Evolutionary conservation across 345 rosid species (phyloP), one percentile per base, ranked within the genome.

Genomic region (Noccaea caerulescens): DNA sequence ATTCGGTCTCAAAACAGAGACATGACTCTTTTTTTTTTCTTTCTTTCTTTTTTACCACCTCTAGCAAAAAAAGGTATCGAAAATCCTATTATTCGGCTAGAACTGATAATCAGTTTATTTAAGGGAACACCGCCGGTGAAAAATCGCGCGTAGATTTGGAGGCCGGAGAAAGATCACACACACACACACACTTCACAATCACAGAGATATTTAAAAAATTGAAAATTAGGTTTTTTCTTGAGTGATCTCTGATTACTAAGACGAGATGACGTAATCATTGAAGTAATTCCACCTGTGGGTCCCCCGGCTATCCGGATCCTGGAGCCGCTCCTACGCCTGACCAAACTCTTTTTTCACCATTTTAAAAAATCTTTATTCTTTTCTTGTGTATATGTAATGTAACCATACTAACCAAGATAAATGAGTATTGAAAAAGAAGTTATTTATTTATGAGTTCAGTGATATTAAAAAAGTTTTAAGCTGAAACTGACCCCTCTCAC

Each of bases 181-280:
- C 13, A 34, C n/a, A 44, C 13, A 54, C 70, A 56, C 51, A 71
- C 32, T 46, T 73, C 27, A 46, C 72, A 73, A 51, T 51, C 77
- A 66, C 45, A 8, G 58, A 11, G 64, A 62, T 41, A 58, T 18
- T 43, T 42, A 34, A 25, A 44, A 10, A 32, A 11, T 36, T 52
- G 10, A 63, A 37, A n/a, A 34, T 69, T 61, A 62, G 55, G 61
- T 42, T 43, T 56, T 10, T 4, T 27, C 10, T 34, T 1, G 44
- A 68, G 45, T 54, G 71, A 39, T 10, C 41, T 56, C 41, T 56
- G 36, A 52, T 52, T 54, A 69, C 44, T 32, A 25, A 25, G 63
- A 59, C 8, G 57, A 67, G 76, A 69, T 77, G 81, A 77, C 76
- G 77, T 70, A 55, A 77, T 69, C 18, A 55, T 8, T 37, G 60